Evolutionary conservation across 2,329 filamentous ascomycete genomes (phyloP), one percentile per base, ranked within the genome.

Genomic region (Arthrinium puccinioides): DNA sequence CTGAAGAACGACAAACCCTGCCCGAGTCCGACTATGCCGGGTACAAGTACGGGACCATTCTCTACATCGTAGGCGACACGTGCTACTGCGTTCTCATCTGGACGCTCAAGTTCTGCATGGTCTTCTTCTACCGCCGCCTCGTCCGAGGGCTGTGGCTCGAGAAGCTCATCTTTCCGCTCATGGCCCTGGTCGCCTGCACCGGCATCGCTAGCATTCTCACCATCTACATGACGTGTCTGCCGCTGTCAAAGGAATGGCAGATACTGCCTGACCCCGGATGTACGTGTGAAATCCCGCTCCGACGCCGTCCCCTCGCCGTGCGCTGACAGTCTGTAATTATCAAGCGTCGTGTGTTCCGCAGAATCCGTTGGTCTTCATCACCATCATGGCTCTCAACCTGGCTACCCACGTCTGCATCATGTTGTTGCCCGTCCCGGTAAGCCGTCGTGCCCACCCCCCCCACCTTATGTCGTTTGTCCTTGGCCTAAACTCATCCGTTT

Each of bases 21-120:
- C 49, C 47, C 1, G 27, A 45, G 4, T 48, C 49, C 4, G 50
- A 60, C 13, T 48, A 50, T 2, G 37, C 37, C 8, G 39, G 47
- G 6, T 59, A 35, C 21, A 56, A 46, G 42, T 59, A 41, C 38
- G 60, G 58, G 1, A 56, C 62, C 0, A 51, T 64, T 32, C 53
- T 55, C 31, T 65, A 63, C 36, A 46, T 61, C 15, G 45, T 56
- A 2, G 62, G 60, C 2, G 48, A 59, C 24, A 46, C 47, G 9
- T 51, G 50, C 2, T 64, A 66, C 9, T 48, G 55, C 9, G 41
- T 54, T 10, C 53, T 63, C 20, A 47, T 66, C 4, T 66, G 62
- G 62, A 55, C 48, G 0, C 45, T 66, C 36, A 66, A 64, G 39
- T 47, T 66, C 21, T 62, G 62, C 45, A 64, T 65, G 59, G 36